A percentile compares a stretch with the other conserved stretches of the same genome.
Evolutionary conservation across 345 rosid species (phyloP).

Genomic region (Kandelia obovata): DNA sequence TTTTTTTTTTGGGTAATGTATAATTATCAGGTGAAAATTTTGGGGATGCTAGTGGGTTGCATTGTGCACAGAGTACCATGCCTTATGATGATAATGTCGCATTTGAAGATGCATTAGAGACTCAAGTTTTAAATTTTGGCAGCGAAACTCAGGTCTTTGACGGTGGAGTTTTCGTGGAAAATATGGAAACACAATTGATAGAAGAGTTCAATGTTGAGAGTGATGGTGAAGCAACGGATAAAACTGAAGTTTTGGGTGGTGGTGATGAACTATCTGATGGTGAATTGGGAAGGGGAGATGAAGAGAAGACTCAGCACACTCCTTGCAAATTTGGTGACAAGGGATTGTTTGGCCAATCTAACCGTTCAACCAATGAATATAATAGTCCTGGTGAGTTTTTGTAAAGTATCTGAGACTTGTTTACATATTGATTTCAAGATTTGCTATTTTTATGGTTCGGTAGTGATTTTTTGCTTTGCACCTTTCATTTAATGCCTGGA

Average conservation of each 20-base stretch:
- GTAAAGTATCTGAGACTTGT: background rate
- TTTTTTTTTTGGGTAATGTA: background rate
- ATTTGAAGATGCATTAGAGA: constrained; percentile 32
- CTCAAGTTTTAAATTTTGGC: constrained; percentile 29
- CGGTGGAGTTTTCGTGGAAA: constrained; percentile 13
- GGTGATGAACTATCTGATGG: constrained; percentile 35
- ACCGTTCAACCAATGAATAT: constrained; percentile 20
- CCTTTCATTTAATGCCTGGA: background rate
- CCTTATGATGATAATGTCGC: constrained; percentile 25
- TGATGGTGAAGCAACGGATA: constrained; percentile 46
- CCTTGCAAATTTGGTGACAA: constrained; percentile 17
- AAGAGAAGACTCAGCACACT: constrained; percentile 19
- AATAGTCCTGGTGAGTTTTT: constrained; percentile 39
- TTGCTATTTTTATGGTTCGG: background rate
- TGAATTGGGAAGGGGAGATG: constrained; percentile 25
- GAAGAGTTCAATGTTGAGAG: constrained; percentile 26
- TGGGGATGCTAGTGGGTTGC: constrained; percentile 10
- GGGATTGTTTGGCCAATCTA: constrained; percentile 16
- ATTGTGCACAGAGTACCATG: background rate
- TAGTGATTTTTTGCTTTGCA: background rate
- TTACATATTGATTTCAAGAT: background rate
- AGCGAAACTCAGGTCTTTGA: constrained; percentile 28
- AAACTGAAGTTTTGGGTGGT: constrained; percentile 46
- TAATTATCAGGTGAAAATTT: constrained; percentile 23
- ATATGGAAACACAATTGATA: constrained; percentile 22